Evolutionary conservation across 2,329 filamentous ascomycete species (phyloP), one percentile per base, ranked within the genome.

Genomic region (Claviceps sp.): DNA sequence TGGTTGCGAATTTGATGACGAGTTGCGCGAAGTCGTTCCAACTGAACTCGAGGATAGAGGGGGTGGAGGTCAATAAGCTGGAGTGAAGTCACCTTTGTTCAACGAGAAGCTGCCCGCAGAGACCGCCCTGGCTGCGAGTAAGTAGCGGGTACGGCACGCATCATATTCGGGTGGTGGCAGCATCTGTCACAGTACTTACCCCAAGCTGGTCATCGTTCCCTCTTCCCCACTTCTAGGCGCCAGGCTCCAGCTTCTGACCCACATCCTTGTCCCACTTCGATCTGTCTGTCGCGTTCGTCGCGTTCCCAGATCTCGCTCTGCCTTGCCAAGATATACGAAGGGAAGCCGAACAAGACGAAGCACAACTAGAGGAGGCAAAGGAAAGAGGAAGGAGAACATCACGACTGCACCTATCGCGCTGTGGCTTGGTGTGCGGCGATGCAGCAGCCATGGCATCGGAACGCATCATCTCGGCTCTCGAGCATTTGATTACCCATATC

Each of bases 401-500:
- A 40, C 40, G 8, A 13, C 38, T 40, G 24, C 24, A 14, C 24
- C 14, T 38, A n/a, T n/a, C 22, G 22, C 24, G 43, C 47, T 30
- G 46, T 43, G 54, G 54, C 52, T 67, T 65, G 60, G 55, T 53
- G 67, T 65, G 61, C 49, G 42, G 74, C 66, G 58, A 77, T 76
- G 73, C 73, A 65, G 73, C 72, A 65, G 68, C 69, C 63, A 79
- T 80, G 75, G 72, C 77, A 60, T 73, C 76, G 60, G 75, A 79
- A 62, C 86, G 87, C 72, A 79, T 94, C 69, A 81, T 84, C 65
- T 82, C 82, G 66, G 88, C 87, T 65, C 82, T 94, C 65, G 81
- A 87, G 65, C 84, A 85, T 68, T 76, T 95, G 63, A 82, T 94
- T 64, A 75, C 82, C 60, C 84, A 85, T 63, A 73, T 91, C 54